Base-by-base conservation (phyloP, 1,284 basidiomycete genomes). In the Taiwanofungus camphoratus region DNA sequence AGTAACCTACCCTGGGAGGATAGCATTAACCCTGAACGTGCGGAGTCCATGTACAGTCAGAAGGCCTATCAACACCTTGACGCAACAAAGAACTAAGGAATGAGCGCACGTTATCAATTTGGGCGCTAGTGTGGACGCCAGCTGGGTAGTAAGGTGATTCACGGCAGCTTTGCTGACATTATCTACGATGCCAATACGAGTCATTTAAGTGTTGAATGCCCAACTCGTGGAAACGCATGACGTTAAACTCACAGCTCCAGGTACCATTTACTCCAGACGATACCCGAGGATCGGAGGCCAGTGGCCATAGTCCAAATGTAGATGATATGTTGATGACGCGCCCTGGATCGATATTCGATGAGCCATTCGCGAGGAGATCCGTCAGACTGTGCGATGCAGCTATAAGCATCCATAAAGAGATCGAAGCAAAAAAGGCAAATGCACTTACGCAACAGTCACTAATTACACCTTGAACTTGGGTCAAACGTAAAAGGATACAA, bases 271-370 rank as follows among this genome's bases (percentile, higher is more conserved):
- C 86, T 2, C 63, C 62, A 2, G 62, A 68, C 12, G 80, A 76
- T 8, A 90, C 62, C 0, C 59, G 48, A 20, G 70, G 64, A 52
- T 77, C 79, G 12, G 69, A 70, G 1, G 68, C 65, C 3, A 60
- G 49, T 0, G 87, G 73, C 36, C 70, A 70, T 18, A 87, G 66
- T 4, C 83, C 79, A 0, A 86, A 75, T 3, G 77, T 73, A 0
- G 87, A 91, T 2, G 90, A 88, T 54, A 93, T 85, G 58, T 88
- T 90, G 62, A 92, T 79, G 11, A 92, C 81, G 20, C 81, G 76
- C 1, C 72, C 83, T 2, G 88, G 88, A 56, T 91, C 82, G 27
- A 64, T 54, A 20, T 78, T 75, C 13, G 71, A 79, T 0, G 86
- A 71, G 49, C 78, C 82, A 55, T 89, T 87, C 22, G 68, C 68